Evolutionary conservation across 2,329 filamentous ascomycete species (phyloP).

Genomic region (Colletotrichum sp.): DNA sequence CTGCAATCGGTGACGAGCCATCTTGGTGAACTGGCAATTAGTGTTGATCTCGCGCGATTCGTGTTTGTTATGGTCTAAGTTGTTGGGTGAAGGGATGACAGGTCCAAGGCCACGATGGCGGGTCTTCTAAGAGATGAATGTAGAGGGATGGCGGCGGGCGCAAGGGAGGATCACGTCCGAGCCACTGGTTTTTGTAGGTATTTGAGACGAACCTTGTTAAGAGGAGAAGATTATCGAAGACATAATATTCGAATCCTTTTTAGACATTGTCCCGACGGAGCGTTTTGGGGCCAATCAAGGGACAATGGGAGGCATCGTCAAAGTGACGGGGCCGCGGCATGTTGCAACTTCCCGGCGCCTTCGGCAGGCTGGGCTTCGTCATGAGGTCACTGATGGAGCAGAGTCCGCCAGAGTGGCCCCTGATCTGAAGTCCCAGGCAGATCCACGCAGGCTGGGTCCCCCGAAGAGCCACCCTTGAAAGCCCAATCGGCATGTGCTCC

Average conservation of each 20-base stretch:
- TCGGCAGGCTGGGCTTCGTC: slow-evolving; percentile 1
- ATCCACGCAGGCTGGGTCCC: not conserved
- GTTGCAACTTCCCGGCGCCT: slow-evolving; percentile 3
- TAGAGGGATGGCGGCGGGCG: slow-evolving; percentile 12
- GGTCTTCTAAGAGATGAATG: not conserved
- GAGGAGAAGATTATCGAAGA: not conserved
- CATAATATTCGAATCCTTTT: not conserved
- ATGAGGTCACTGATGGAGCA: slow-evolving; percentile 20
- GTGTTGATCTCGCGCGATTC: not conserved
- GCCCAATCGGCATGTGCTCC: slow-evolving; percentile 6
- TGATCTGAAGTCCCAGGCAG: not conserved
- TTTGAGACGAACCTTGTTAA: slow-evolving; percentile 2
- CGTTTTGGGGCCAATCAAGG: slow-evolving; percentile 7
- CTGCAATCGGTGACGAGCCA: slow-evolving; percentile 66
- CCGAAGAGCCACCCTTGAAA: not conserved
- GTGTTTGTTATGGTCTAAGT: not conserved
- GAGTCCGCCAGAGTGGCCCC: not conserved
- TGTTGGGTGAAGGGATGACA: slow-evolving; percentile 1
- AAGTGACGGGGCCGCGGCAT: slow-evolving; percentile 6
- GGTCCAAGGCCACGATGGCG: not conserved
- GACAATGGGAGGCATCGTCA: not conserved
- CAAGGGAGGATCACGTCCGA: slow-evolving; percentile 10
- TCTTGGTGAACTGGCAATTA: slow-evolving; percentile 25
- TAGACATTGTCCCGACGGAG: not conserved
- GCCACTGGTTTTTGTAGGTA: not conserved